A percentile compares a stretch with the other conserved stretches of the same genome.
These are phyloP conservation scores for Diaporthe sp. DNA, from an alignment of 2,329 filamentous ascomycete species.

Conservation along the genomic window DNA sequence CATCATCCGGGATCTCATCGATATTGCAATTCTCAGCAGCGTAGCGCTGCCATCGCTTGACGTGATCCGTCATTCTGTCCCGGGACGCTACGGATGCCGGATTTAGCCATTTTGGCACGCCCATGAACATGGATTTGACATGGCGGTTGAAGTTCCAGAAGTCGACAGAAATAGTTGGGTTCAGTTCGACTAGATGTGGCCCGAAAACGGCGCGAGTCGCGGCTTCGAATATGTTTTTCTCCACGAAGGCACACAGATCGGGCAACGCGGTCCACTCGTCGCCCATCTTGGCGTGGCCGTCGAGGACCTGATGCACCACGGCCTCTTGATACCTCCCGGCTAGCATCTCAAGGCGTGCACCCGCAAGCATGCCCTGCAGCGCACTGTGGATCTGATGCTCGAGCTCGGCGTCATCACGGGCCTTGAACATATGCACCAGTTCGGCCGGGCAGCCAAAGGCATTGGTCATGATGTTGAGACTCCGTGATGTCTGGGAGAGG, in stretches of 20 bases:
- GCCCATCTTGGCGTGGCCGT: slow-evolving; percentile 20
- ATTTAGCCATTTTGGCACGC: slow-evolving; percentile 45
- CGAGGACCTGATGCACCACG: slow-evolving; percentile 10
- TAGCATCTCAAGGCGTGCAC: slow-evolving; percentile 7
- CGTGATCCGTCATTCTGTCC: slow-evolving; percentile 41
- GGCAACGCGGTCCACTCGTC: slow-evolving; percentile 40
- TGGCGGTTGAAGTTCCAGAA: slow-evolving; percentile 48
- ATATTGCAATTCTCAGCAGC: slow-evolving; percentile 41
- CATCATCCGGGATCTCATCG: slow-evolving; percentile 39
- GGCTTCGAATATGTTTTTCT: slow-evolving; percentile 44
- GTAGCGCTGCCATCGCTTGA: slow-evolving; percentile 46
- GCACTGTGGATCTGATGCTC: slow-evolving; percentile 9
- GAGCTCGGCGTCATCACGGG: slow-evolving; percentile 1
- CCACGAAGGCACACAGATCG: slow-evolving; percentile 45
- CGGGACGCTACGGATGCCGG: slow-evolving; percentile 42
- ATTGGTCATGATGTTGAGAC: slow-evolving; percentile 14
- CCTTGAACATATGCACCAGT: slow-evolving; percentile 16
- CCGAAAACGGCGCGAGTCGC: slow-evolving; percentile 45
- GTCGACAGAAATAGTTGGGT: slow-evolving; percentile 43
- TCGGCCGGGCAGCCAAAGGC: slow-evolving; percentile 12
- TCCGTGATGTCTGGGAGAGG: slow-evolving; percentile 5
- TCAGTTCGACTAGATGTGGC: slow-evolving; percentile 44
- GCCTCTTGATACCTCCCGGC: slow-evolving; percentile 11
- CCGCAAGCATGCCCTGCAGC: slow-evolving; percentile 9
- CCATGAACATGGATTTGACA: slow-evolving; percentile 41